Percentiles rank a stretch among this genome's conserved stretches.
Conservation (phyloP, 257 asterid species). For the Rauvolfia tetraphylla region DNA sequence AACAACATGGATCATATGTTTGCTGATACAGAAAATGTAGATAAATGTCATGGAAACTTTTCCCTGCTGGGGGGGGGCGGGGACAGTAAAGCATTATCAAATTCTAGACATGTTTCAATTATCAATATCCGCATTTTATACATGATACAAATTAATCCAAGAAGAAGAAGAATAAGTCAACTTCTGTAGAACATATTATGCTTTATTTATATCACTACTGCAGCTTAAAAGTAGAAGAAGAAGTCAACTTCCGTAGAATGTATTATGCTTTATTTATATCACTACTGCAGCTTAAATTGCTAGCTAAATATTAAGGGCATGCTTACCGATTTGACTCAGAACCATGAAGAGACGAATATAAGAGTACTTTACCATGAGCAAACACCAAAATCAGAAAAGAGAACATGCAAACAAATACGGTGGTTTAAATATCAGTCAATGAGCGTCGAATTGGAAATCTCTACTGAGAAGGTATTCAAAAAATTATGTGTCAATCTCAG, state of each 20-base stretch:
- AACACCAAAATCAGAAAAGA: background rate
- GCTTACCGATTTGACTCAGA: background rate
- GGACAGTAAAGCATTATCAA: background rate
- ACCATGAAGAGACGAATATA: background rate
- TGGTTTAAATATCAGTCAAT: background rate
- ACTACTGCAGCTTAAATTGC: background rate
- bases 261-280: background rate
- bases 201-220: background rate
- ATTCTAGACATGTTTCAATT: background rate
- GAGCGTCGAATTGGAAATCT: background rate
- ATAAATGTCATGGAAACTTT: background rate
- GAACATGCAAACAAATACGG: background rate
- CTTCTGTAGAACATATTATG: background rate
- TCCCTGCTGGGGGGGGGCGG: background rate
- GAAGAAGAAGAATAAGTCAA: too few species aligned
- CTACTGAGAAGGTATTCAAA: background rate
- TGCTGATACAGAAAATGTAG: background rate
- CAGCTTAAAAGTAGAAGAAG: background rate
- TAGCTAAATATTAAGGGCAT: background rate
- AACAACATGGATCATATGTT: background rate
- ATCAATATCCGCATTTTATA: background rate
- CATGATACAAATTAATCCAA: background rate
- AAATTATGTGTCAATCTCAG: background rate
- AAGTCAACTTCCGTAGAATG: background rate
- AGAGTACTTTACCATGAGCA: background rate